Evolutionary conservation across 805 yeast species (phyloP).

Genomic region (Candida maris): DNA sequence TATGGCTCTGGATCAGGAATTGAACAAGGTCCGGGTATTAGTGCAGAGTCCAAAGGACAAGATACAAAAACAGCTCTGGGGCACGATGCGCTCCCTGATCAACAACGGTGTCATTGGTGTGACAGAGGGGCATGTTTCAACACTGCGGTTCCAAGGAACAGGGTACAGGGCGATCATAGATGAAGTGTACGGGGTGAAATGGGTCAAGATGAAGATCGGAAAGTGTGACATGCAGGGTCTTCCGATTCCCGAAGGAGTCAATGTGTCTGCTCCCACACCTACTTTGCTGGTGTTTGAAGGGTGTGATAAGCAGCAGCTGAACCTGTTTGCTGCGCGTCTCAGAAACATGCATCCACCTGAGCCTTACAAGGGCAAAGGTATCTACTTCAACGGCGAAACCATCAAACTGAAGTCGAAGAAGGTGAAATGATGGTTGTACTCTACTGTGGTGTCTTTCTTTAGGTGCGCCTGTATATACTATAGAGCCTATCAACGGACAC

Average conservation of each 20-base stretch:
- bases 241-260: conserved; percentile 71
- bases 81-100: conserved; percentile 78
- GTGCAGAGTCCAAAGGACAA: conserved; percentile 59
- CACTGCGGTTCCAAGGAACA: conserved; percentile 88
- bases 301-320: conserved; percentile 79
- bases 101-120: conserved; percentile 83
- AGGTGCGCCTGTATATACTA: not conserved
- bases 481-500: too few relatives aligned
- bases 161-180: conserved; percentile 91
- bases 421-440: conserved; percentile 79
- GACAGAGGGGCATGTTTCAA: conserved; percentile 86
- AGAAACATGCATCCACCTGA: conserved; percentile 93
- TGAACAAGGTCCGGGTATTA: conserved; percentile 34
- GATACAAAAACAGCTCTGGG: conserved; percentile 90
- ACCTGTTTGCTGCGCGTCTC: conserved; percentile 81
- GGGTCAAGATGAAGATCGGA: conserved; percentile 81
- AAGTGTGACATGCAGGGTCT: conserved; percentile 77
- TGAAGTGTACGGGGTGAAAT: conserved; percentile 46
- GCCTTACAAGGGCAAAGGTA: conserved; percentile 98
- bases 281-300: conserved; percentile 86
- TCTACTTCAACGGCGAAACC: conserved; percentile 87
- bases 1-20: conserved; percentile 41
- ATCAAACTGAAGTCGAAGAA: conserved; percentile 88
- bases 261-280: conserved; percentile 76
- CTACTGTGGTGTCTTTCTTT: too few relatives aligned